Percentiles rank a stretch among this genome's conserved stretches.
Evolutionary conservation across 192 early-diverging fungal species (phyloP).

Genomic region (Coemansia sp.): DNA sequence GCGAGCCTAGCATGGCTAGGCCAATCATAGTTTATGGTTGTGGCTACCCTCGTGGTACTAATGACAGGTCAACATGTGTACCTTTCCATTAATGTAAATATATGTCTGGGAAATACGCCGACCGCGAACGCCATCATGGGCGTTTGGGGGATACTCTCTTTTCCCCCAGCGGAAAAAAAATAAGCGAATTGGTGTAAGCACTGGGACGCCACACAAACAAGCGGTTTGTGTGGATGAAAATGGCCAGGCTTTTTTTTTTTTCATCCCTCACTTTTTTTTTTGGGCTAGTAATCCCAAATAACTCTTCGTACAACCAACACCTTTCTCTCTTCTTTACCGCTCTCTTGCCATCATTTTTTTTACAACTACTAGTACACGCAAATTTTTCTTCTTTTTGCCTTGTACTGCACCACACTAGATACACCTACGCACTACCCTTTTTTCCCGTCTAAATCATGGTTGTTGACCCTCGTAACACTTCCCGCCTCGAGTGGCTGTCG

Average conservation of each 20-base stretch:
- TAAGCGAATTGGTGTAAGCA: background rate
- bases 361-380: conserved; percentile 2
- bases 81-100: background rate
- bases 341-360: background rate
- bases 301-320: background rate
- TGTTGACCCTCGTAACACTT: conserved; percentile 57
- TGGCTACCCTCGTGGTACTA: background rate
- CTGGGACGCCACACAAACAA: background rate
- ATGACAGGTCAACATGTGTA: background rate
- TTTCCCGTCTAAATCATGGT: conserved; percentile 17
- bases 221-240: background rate
- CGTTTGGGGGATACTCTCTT: background rate
- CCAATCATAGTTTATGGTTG: conserved; percentile 24
- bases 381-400: background rate
- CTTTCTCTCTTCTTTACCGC: conserved; percentile 5
- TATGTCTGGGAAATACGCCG: background rate
- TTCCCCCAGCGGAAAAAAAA: background rate
- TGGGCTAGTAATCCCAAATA: background rate
- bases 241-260: background rate
- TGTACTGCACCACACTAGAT: conserved; percentile 1
- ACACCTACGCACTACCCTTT: background rate
- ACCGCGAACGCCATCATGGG: background rate
- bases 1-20: background rate
- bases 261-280: background rate
- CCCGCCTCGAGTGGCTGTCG: conserved; percentile 72